Evolutionary conservation across 2,329 filamentous ascomycete genomes (phyloP).

Genomic region (Hypoxylon sp.): DNA sequence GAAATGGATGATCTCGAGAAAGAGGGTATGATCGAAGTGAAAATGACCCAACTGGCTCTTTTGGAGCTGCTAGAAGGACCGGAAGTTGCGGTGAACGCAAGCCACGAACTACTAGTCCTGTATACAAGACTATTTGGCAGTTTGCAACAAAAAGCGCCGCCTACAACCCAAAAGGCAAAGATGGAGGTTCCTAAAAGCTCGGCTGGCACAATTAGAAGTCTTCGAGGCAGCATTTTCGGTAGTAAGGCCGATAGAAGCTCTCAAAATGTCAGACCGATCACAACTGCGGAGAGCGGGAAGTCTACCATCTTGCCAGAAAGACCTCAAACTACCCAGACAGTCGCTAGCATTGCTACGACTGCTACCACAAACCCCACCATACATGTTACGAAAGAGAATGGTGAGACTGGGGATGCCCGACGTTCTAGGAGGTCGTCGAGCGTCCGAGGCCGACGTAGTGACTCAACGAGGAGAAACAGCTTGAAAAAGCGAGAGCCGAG

Average conservation of each 20-base stretch:
- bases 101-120: conserved; percentile 85
- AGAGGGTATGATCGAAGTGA: conserved; percentile 89
- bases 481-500: conserved; percentile 69
- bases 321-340: conserved; percentile 63
- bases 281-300: conserved; percentile 54
- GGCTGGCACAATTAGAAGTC: conserved; percentile 77
- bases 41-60: conserved; percentile 92
- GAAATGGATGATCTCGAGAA: conserved; percentile 89
- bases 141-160: conserved; percentile 59
- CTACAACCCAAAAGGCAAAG: conserved; percentile 57
- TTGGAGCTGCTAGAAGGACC: conserved; percentile 87
- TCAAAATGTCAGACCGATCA: conserved; percentile 57
- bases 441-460: conserved; percentile 62
- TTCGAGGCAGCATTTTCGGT: conserved; percentile 85
- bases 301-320: conserved; percentile 54
- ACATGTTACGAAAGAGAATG: conserved; percentile 79
- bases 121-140: conserved; percentile 85
- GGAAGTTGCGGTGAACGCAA: conserved; percentile 88
- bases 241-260: conserved; percentile 63
- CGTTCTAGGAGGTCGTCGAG: conserved; percentile 57
- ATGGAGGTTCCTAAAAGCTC: conserved; percentile 76
- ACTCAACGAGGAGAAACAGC: conserved; percentile 66
- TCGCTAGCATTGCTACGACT: conserved; percentile 51
- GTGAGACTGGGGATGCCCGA: conserved; percentile 57
- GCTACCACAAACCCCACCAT: conserved; percentile 78